These are phyloP conservation scores for Coniochaeta sp. DNA, from an alignment of 2,329 filamentous ascomycete species.

Conservation along the genomic window DNA sequence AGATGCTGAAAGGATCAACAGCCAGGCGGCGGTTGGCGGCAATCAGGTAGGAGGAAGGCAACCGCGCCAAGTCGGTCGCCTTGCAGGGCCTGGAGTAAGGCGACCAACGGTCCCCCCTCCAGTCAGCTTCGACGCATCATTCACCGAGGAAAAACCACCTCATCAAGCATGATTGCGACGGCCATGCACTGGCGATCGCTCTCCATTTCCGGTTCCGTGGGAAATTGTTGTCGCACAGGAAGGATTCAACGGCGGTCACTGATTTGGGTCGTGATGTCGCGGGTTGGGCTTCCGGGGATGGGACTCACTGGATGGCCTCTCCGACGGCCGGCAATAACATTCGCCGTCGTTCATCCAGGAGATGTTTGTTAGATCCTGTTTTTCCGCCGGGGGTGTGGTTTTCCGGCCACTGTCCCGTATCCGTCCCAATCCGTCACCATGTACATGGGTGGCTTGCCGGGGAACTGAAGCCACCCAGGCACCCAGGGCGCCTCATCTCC, in stretches of 20 bases:
- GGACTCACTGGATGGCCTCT: not conserved
- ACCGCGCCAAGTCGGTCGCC: not conserved
- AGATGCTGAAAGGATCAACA: not conserved
- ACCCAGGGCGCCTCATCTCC: not conserved
- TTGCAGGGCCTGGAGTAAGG: not conserved
- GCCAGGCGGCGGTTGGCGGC: not conserved
- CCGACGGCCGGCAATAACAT: too few relatives aligned
- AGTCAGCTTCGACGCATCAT: not conserved
- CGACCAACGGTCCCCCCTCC: not conserved
- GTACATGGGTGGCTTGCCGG: too few relatives aligned
- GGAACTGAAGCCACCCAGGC: not conserved
- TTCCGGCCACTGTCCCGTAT: not conserved
- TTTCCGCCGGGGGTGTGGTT: not conserved
- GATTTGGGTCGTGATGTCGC: not conserved
- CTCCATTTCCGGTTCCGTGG: not conserved
- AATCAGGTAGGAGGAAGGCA: not conserved
- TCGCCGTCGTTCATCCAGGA: too few relatives aligned
- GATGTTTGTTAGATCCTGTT: too few relatives aligned
- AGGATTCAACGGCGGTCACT: not conserved
- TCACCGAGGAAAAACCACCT: not conserved
- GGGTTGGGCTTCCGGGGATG: not conserved
- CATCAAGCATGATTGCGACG: not conserved
- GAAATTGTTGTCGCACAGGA: not conserved
- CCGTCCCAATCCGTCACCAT: not conserved
- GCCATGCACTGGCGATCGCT: not conserved